Conservation (phyloP, 2,329 filamentous ascomycete genomes). For the Sclerotinia trifoliorum region DNA sequence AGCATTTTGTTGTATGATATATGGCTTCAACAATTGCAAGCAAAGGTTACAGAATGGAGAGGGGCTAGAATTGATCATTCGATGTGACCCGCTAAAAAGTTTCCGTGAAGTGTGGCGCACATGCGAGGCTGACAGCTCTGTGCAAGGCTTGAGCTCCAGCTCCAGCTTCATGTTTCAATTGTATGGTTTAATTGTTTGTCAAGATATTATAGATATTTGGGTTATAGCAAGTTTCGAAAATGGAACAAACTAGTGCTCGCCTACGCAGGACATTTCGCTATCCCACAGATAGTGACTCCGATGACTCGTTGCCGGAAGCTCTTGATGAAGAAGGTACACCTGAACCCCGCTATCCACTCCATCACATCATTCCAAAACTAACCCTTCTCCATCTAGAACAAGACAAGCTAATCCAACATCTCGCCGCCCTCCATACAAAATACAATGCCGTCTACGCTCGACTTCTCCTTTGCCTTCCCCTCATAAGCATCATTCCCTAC, state of each 20-base stretch:
- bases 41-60: neutral
- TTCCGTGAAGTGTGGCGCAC: slow-evolving; percentile 23
- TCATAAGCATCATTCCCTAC: slow-evolving; percentile 56
- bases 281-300: slow-evolving; percentile 57
- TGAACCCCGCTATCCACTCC: slow-evolving; percentile 4
- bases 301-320: slow-evolving; percentile 55
- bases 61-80: slow-evolving; percentile 18
- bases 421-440: slow-evolving; percentile 54
- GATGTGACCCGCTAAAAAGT: slow-evolving; percentile 23
- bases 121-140: slow-evolving; percentile 15
- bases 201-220: neutral
- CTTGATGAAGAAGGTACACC: slow-evolving; percentile 73
- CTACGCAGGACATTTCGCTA: slow-evolving; percentile 78
- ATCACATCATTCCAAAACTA: slow-evolving; percentile 31
- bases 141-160: slow-evolving; percentile 6
- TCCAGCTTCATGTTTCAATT: neutral
- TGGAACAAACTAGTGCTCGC: slow-evolving; percentile 50
- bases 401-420: slow-evolving; percentile 58
- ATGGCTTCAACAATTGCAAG: neutral
- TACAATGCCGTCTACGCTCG: slow-evolving; percentile 59
- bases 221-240: slow-evolving; percentile 20
- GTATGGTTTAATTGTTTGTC: neutral
- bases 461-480: slow-evolving; percentile 60
- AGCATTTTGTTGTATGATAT: slow-evolving; percentile 32
- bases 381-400: slow-evolving; percentile 50